Conservation (phyloP, 345 rosid species). For the Boechera retrofracta region DNA sequence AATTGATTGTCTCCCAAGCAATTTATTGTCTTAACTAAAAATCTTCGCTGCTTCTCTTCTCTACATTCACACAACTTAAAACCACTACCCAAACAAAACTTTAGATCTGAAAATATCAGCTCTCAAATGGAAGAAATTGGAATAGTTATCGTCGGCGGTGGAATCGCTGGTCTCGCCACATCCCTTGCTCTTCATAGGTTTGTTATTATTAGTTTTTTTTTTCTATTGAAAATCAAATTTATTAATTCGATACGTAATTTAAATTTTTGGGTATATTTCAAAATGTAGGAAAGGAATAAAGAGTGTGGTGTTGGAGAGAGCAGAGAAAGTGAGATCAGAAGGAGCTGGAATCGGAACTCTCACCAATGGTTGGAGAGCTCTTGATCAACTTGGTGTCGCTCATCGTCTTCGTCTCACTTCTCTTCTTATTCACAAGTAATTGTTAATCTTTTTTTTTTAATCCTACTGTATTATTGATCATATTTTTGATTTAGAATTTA, state of each 20-base stretch:
- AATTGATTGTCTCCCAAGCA: conserved; percentile 40
- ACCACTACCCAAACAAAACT: background rate
- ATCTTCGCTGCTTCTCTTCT: conserved; percentile 26
- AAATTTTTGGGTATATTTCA: background rate
- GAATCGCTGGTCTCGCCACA: conserved; percentile 66
- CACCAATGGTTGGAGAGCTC: conserved; percentile 69
- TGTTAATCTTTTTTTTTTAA: too few relatives aligned
- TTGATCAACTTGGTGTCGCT: conserved; percentile 61
- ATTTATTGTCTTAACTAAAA: conserved; percentile 24
- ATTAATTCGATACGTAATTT: background rate
- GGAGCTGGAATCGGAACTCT: conserved; percentile 59
- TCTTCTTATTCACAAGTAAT: conserved; percentile 44
- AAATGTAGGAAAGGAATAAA: conserved; percentile 60
- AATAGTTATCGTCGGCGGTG: conserved; percentile 62
- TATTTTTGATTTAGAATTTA: background rate
- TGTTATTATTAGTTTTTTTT: background rate
- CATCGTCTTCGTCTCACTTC: conserved; percentile 53
- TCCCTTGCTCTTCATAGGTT: conserved; percentile 65
- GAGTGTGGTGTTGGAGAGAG: conserved; percentile 63
- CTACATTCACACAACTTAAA: conserved; percentile 15
- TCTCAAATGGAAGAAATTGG: conserved; percentile 46
- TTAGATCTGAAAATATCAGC: conserved; percentile 5
- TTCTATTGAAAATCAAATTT: background rate
- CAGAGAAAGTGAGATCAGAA: conserved; percentile 51
- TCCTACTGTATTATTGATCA: background rate